Conservation (phyloP, 2,329 filamentous ascomycete genomes). For the Sporothrix globosa region DNA sequence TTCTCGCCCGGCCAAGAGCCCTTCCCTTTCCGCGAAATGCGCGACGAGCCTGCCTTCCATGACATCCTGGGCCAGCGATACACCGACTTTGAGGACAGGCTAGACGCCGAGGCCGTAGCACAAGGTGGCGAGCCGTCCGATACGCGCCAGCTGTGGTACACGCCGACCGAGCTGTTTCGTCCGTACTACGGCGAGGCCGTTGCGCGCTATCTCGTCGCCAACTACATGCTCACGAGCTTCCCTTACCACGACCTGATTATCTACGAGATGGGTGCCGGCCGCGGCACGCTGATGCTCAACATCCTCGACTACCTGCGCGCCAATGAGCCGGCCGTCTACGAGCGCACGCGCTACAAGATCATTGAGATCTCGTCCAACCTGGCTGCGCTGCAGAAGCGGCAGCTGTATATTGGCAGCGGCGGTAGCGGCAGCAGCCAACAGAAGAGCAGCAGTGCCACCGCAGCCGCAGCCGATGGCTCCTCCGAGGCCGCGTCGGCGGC, state of each 20-base stretch:
- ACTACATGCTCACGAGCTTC: constrained; percentile 92
- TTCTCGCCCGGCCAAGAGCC: constrained; percentile 89
- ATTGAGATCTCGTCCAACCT: constrained; percentile 91
- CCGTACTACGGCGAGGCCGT: constrained; percentile 97
- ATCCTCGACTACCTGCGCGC: constrained; percentile 95
- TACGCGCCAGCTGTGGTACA: constrained; percentile 94
- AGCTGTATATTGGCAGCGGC: constrained; percentile 50
- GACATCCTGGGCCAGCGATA: constrained; percentile 76
- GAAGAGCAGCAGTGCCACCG: not conserved
- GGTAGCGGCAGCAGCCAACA: not conserved
- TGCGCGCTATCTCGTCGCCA: constrained; percentile 91
- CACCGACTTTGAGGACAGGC: constrained; percentile 82
- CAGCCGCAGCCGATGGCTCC: constrained; percentile 30
- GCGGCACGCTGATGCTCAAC: constrained; percentile 97
- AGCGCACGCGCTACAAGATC: constrained; percentile 88
- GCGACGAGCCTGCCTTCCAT: constrained; percentile 86
- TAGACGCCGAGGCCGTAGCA: constrained; percentile 67
- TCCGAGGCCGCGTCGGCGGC: constrained; percentile 26
- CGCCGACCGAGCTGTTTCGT: constrained; percentile 93
- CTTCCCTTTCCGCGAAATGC: constrained; percentile 81
- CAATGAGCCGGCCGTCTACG: constrained; percentile 87
- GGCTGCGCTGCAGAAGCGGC: constrained; percentile 73
- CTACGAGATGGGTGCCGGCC: constrained; percentile 98
- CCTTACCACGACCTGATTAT: constrained; percentile 97
- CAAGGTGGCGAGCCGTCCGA: constrained; percentile 64